Evolutionary conservation across 805 yeast species (phyloP).

Genomic region (Metschnikowia chrysomelidarum): DNA sequence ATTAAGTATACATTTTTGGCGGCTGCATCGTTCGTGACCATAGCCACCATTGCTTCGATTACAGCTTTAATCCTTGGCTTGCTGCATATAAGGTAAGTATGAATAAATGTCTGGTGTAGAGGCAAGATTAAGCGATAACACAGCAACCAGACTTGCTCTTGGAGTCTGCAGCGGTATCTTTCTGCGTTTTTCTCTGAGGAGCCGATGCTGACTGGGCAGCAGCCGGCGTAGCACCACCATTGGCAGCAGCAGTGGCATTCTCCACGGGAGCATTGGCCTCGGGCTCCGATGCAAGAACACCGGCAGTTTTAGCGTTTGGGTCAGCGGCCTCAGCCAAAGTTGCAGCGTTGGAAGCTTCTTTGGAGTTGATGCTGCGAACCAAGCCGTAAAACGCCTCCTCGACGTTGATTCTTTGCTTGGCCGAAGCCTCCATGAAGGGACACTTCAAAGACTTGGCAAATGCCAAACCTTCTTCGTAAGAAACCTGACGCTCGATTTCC

Average conservation of each 20-base stretch:
- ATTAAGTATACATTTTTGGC: no score
- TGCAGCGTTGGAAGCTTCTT: constrained; percentile 8
- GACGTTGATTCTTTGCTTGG: constrained; percentile 87
- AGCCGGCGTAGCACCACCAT: constrained; percentile 1
- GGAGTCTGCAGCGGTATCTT: constrained; percentile 8
- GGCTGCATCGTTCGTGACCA: no score
- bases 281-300: constrained; percentile 2
- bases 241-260: constrained; percentile 1
- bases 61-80: no score
- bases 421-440: constrained; percentile 87
- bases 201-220: constrained; percentile 8
- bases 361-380: constrained; percentile 52
- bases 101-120: no score
- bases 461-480: constrained; percentile 57
- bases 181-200: constrained; percentile 14
- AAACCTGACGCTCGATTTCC: constrained; percentile 72
- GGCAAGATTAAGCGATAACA: constrained; percentile 15
- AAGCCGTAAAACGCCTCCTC: constrained; percentile 77
- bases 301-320: constrained; percentile 5
- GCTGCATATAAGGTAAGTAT: no score
- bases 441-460: constrained; percentile 67
- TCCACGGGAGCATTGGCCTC: constrained; percentile 3
- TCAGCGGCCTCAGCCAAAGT: constrained; percentile 7
- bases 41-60: no score
- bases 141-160: constrained; percentile 21